phyloP scores from a whole-genome alignment of 2,329 filamentous ascomycete genomes.

The Helotiales sp. region DNA sequence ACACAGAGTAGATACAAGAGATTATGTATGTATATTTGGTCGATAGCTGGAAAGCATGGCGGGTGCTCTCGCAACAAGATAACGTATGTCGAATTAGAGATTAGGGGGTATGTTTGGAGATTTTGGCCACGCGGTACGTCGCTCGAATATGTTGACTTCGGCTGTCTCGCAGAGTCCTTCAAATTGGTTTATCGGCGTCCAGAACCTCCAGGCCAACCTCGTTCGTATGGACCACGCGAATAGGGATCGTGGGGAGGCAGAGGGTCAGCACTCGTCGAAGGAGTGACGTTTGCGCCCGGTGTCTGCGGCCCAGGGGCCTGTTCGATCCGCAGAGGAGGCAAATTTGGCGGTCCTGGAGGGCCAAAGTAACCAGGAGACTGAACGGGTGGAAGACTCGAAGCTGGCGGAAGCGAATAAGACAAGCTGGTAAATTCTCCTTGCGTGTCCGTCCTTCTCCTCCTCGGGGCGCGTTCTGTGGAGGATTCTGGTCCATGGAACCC shows the following conservation, averaged over 20 bases:
- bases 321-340: constrained; percentile 42
- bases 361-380: constrained; percentile 32
- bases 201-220: constrained; percentile 38
- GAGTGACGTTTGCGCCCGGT: constrained; percentile 21
- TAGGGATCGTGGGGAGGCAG: constrained; percentile 37
- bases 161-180: not conserved
- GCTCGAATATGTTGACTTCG: not conserved
- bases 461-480: constrained; percentile 36
- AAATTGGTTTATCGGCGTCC: constrained; percentile 27
- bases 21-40: constrained; percentile 9
- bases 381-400: constrained; percentile 39
- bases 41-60: constrained; percentile 7
- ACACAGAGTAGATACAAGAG: constrained; percentile 30
- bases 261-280: constrained; percentile 30
- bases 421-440: constrained; percentile 39
- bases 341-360: constrained; percentile 31
- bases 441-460: constrained; percentile 41
- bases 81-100: constrained; percentile 6
- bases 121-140: not conserved
- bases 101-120: not conserved
- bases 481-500: constrained; percentile 30
- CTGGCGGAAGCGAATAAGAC: constrained; percentile 38
- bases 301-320: constrained; percentile 28
- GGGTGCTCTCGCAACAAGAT: constrained; percentile 8
- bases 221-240: constrained; percentile 35